These are phyloP conservation scores for Sporothrix mexicana DNA, from an alignment of 2,329 filamentous ascomycete species.

Conservation along the genomic window DNA sequence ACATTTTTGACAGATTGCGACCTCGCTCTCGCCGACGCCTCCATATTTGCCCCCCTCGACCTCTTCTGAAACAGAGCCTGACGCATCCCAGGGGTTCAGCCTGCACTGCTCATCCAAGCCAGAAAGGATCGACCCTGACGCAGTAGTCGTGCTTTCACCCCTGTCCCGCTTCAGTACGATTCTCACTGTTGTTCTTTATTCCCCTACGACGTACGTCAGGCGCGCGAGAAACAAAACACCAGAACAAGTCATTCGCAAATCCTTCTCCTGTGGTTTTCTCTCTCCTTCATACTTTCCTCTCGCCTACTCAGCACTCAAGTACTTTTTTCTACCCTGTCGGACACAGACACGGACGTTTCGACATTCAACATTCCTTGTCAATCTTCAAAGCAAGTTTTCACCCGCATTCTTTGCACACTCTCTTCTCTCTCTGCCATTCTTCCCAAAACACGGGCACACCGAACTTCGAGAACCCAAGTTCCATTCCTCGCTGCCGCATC, in stretches of 20 bases:
- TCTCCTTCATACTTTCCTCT: neutral
- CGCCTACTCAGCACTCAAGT: neutral
- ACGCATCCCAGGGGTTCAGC: slow-evolving; percentile 45
- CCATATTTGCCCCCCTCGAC: slow-evolving; percentile 18
- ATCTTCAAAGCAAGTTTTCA: neutral
- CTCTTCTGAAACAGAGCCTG: slow-evolving; percentile 48
- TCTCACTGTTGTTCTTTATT: slow-evolving; percentile 5
- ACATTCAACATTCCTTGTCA: slow-evolving; percentile 3
- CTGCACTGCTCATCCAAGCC: slow-evolving; percentile 24
- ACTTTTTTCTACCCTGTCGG: neutral
- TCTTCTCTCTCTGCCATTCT: neutral
- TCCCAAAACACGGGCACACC: neutral
- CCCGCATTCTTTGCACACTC: slow-evolving; percentile 7
- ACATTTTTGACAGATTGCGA: slow-evolving; percentile 13
- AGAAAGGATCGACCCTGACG: slow-evolving; percentile 28
- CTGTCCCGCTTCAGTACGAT: slow-evolving; percentile 1
- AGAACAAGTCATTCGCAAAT: neutral
- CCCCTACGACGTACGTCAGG: slow-evolving; percentile 27
- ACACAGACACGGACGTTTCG: slow-evolving; percentile 10
- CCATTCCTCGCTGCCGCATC: neutral
- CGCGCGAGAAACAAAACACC: slow-evolving; percentile 24
- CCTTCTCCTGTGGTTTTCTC: neutral
- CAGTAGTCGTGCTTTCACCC: slow-evolving; percentile 20
- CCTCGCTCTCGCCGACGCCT: slow-evolving; percentile 32
- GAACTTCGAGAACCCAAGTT: neutral